These are phyloP conservation scores for Plasmodium reichenowi DNA, from an alignment of 169 alveolate genomes.

Conservation along the genomic window DNA sequence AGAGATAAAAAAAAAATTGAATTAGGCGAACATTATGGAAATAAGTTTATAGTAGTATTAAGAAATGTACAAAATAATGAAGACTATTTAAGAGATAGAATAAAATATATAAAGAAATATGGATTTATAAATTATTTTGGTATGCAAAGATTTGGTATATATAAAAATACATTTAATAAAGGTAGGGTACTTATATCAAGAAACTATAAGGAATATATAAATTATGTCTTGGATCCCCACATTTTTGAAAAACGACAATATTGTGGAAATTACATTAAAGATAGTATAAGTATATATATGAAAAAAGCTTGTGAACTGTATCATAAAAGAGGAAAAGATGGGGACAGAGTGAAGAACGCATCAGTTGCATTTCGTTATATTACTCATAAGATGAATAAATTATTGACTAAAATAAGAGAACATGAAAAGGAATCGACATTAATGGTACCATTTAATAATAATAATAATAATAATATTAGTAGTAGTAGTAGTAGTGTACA, in stretches of 20 bases:
- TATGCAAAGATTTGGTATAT: conserved; percentile 76
- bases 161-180: conserved; percentile 71
- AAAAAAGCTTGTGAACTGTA: conserved; percentile 54
- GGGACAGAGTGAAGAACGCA: conserved; percentile 25
- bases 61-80: conserved; percentile 69
- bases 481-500: no score
- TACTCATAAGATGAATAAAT: conserved; percentile 33
- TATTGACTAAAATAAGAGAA: not conserved
- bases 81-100: conserved; percentile 59
- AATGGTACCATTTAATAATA: no score
- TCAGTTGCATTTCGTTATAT: conserved; percentile 65
- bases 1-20: conserved; percentile 28
- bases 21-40: conserved; percentile 74
- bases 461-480: no score
- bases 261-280: conserved; percentile 58
- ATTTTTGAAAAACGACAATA: conserved; percentile 68
- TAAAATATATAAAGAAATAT: conserved; percentile 50
- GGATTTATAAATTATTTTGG: conserved; percentile 78
- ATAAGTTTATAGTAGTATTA: conserved; percentile 50
- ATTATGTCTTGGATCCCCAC: conserved; percentile 55
- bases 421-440: no score
- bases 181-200: conserved; percentile 72
- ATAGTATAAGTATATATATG: conserved; percentile 53
- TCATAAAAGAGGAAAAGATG: conserved; percentile 7
- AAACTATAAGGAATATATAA: conserved; percentile 69